Base-by-base conservation (phyloP, 129 eudicot species). In the Flaveria brownii region DNA sequence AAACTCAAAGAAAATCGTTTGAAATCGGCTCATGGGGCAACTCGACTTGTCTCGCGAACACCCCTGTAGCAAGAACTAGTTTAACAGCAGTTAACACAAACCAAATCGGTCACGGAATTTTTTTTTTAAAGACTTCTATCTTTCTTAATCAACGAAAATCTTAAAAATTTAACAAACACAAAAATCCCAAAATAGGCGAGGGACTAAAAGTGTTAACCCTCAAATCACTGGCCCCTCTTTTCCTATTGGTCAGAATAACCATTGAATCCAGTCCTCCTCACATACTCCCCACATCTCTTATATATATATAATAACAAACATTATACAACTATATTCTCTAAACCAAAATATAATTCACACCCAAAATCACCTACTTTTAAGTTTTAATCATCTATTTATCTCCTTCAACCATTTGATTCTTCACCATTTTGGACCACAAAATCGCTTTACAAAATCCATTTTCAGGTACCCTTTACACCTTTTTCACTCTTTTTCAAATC, bases 231-330 rank as follows among this genome's bases (percentile, higher is more conserved):
- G 25, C 17, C 61, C 82, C 23, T 30, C 30, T 46, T 4, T 60
- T 78, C 77, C 47, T 60, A 78, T 71, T 78, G 77, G 77, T 71
- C 14, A 14, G 77, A 43, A 72, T 72, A 72, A 72, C 43, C 83
- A 80, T 73, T 80, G 83, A 73, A 80, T 42, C 83, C 74, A 73
- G 74, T 47, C 79, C 25, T 20, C n/a, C 67, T 56, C 64, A 55
- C 12, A 30, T 5, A 68, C 28, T 15, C 28, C 15, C 18, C 12
- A 62, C 36, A 33, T 45, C 60, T 25, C 60, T 30, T 30, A 9
- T 7, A 2, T 10, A 9, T 9, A 45, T 45, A 45, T 45, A 43
- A 8, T 45, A 9, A 8, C 50, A 45, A 9, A 45, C 50, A 45
- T 11, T 8, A 45, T 11, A 30, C 36, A 10, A 45, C 16, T 23